Base-by-base conservation (phyloP, 1,284 basidiomycete species). In the Singerocomus rubriflavus region DNA sequence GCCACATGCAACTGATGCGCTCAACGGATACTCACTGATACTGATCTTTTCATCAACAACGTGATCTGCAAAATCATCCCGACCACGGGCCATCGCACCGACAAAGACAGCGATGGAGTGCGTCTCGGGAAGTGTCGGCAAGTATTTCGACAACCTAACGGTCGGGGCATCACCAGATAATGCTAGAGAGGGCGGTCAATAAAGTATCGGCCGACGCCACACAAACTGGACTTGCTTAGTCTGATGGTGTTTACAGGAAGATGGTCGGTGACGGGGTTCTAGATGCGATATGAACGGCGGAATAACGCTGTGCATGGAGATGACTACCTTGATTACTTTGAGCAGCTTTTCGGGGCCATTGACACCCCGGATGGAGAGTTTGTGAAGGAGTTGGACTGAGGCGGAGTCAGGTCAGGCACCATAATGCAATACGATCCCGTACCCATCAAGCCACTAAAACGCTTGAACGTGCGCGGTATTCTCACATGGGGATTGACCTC, bases 391-490 rank as follows among this genome's bases (percentile, higher is more conserved):
- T 85, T 99, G 96, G 2, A 99, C 96, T 96, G 65, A 5, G 14
- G 31, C n/a, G 13, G 21, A 43, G 43, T 57, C 13, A 59, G 54
- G 35, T 14, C 25, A 34, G 38, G n/a, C 3, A 29, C 5, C 3
- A 25, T 17, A 16, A 12, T 1, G 29, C 17, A 3, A 14, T 5
- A 34, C 33, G 48, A 36, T 25, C 14, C 69, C 90, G 61, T 65
- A 94, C 93, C 93, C 97, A 99, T 99, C 53, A 99, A 75, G 34
- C 96, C 96, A 52, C 91, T 93, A 74, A 99, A 99, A 7, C 96
- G 85, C 75, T 99, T 99, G 73, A 99, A 99, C 7, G 96, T 99
- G 56, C 96, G 80, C 10, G 96, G 96, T 64, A 99, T 99, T 55
- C 96, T 83, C 27, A 99, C 94, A 70, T 92, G 90, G 6, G 96